phyloP scores from a whole-genome alignment of 2,329 filamentous ascomycete species.

The Hyphodiscus sp. region DNA sequence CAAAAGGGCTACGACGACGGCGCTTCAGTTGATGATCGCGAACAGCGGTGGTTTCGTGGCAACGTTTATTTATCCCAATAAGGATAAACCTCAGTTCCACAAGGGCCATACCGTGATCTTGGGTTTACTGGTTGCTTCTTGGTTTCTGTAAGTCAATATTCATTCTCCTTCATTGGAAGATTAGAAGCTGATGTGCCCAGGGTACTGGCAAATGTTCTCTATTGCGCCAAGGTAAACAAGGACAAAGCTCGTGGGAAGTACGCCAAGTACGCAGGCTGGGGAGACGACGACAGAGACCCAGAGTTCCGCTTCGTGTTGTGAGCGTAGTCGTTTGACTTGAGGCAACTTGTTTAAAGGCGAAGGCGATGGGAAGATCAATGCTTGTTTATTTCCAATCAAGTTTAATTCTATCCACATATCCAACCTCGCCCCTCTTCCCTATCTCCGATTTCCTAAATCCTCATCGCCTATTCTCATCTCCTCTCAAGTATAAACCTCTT shows the following conservation, averaged over 20 bases:
- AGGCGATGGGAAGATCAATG: not conserved
- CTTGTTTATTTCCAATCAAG: not conserved
- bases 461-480: too few species aligned
- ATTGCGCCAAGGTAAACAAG: conserved; percentile 56
- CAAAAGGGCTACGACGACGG: conserved; percentile 61
- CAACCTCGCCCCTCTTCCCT: not conserved
- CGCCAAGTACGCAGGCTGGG: conserved; percentile 47
- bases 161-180: not conserved
- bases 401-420: not conserved
- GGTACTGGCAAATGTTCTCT: conserved; percentile 53
- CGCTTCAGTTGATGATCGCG: conserved; percentile 58
- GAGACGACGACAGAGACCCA: conserved; percentile 58
- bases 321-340: too few species aligned
- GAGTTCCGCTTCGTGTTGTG: conserved; percentile 54
- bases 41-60: conserved; percentile 63
- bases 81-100: conserved; percentile 50
- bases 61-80: conserved; percentile 54
- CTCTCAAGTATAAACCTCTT: conserved; percentile 59
- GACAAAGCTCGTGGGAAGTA: conserved; percentile 57
- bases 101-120: conserved; percentile 56
- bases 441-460: too few species aligned
- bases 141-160: conserved; percentile 51
- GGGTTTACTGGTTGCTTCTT: conserved; percentile 52
- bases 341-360: too few species aligned
- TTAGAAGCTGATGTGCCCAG: conserved; percentile 31